Evolutionary conservation across 192 early-diverging fungal species (phyloP).

Genomic region (Podila clonocystis): DNA sequence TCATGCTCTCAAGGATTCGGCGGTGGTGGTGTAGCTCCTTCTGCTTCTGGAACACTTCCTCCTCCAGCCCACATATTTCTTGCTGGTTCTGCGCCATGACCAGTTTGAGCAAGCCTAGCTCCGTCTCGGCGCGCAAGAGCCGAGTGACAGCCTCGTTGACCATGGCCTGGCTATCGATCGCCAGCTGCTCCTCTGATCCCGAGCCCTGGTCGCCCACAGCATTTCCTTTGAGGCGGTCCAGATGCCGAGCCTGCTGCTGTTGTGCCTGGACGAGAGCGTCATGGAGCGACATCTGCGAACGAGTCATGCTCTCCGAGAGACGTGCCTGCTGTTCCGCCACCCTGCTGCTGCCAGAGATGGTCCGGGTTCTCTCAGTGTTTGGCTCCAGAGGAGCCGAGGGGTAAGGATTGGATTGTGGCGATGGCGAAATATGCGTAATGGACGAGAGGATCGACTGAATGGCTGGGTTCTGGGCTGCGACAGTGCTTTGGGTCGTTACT

Average conservation of each 20-base stretch:
- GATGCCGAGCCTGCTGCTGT: not conserved
- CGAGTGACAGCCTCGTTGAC: slow-evolving; percentile 18
- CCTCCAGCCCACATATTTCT: slow-evolving; percentile 32
- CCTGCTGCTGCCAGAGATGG: not conserved
- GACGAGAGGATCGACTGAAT: slow-evolving; percentile 17
- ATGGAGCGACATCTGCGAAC: slow-evolving; percentile 9
- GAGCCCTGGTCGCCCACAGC: not conserved
- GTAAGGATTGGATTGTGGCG: not conserved
- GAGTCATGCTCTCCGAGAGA: slow-evolving; percentile 1
- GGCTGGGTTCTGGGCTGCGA: not conserved
- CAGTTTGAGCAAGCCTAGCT: slow-evolving; percentile 23
- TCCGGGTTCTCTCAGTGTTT: not conserved
- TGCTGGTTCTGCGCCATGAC: slow-evolving; percentile 36
- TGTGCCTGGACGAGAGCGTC: slow-evolving; percentile 1
- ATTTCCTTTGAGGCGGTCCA: not conserved
- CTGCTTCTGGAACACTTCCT: slow-evolving; percentile 28
- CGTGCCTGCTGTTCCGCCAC: not conserved
- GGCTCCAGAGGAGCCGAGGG: not conserved
- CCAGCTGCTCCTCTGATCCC: not conserved
- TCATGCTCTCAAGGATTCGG: slow-evolving; percentile 5
- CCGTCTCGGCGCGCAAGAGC: slow-evolving; percentile 31
- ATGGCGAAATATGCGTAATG: not conserved
- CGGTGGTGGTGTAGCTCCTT: slow-evolving; percentile 17
- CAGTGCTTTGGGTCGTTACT: not conserved
- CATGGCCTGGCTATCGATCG: not conserved